Conservation (phyloP, 202 grass and related monocot genomes). For the Bolboschoenoplectus hybrid region DNA sequence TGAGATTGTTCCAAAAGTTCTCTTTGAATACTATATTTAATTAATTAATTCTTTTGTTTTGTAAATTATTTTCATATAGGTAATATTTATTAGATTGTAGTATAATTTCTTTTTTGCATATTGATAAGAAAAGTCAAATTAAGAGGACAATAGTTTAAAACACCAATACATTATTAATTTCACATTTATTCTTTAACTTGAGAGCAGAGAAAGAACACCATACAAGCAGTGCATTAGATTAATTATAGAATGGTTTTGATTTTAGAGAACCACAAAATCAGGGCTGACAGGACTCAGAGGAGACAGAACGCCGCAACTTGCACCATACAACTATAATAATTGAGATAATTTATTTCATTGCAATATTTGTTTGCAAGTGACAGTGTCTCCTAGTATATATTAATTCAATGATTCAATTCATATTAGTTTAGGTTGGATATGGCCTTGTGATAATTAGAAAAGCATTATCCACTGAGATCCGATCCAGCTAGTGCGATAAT, state of each 20-base stretch:
- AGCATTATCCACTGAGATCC: slow-evolving; percentile 27
- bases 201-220: neutral
- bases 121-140: neutral
- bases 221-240: neutral
- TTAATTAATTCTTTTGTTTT: slow-evolving; percentile 24
- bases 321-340: slow-evolving; percentile 10
- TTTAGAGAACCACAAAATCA: slow-evolving; percentile 21
- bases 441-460: neutral
- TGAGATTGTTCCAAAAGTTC: slow-evolving; percentile 8
- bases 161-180: slow-evolving; percentile 4
- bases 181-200: neutral
- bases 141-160: neutral
- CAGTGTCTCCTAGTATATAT: neutral
- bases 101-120: neutral
- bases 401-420: slow-evolving; percentile 4
- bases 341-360: slow-evolving; percentile 16
- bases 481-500: slow-evolving; percentile 10
- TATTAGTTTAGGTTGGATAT: slow-evolving; percentile 1
- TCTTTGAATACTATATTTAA: neutral
- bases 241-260: slow-evolving; percentile 12
- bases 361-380: slow-evolving; percentile 29
- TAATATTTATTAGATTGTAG: neutral
- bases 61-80: neutral
- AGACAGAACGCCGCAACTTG: slow-evolving; percentile 34
- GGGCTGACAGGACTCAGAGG: neutral